Evolutionary conservation across 495 filamentous ascomycete genomes (phyloP), one percentile per base, ranked within the genome.

Genomic region (Xylaria cubensis): DNA sequence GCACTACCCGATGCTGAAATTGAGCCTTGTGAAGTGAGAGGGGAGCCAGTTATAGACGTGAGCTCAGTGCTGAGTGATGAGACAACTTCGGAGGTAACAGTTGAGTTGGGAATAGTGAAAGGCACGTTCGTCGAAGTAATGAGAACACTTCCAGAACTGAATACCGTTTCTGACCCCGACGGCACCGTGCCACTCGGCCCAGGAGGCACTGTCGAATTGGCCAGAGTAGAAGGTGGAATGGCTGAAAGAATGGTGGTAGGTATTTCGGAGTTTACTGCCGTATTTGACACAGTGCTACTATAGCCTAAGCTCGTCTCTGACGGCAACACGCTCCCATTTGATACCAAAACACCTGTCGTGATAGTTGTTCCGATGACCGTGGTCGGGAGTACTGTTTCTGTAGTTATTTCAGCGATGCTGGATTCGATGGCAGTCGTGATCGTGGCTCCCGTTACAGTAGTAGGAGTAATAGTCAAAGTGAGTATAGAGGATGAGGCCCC

Each of bases 351-450:
- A 9, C 1, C 41, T 19, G 55, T 36, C 26, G 67, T 70, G 34
- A 48, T 4, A n/a, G 55, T 70, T 36, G 55, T 61, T 15, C 39
- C 67, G 39, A 41, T 36, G 41, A 70, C 10, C 6, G 67, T 70
- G 8, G 67, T 70, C n/a, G 65, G 65, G 44, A 50, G 24, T 21
- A 50, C 21, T 41, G 77, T 75, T 19, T 36, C 71, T 34, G 61
- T 21, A 46, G 34, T 53, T 29, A 64, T 59, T 46, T 58, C 62
- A 19, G 72, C 72, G 44, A 72, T 36, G 15, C 71, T 75, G 39
- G 69, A 72, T 8, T 67, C 64, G 1, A 53, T n/a, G 19, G 48
- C 10, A 24, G 32, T 8, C 19, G 67, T 70, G 44, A 70, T 13
- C 17, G 67, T 70, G 42, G 53, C 50, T 10, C 26, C 41, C 41